These are phyloP conservation scores for Rostrohypoxylon terebratum DNA, from an alignment of 495 filamentous ascomycete genomes.

Conservation along the genomic window DNA sequence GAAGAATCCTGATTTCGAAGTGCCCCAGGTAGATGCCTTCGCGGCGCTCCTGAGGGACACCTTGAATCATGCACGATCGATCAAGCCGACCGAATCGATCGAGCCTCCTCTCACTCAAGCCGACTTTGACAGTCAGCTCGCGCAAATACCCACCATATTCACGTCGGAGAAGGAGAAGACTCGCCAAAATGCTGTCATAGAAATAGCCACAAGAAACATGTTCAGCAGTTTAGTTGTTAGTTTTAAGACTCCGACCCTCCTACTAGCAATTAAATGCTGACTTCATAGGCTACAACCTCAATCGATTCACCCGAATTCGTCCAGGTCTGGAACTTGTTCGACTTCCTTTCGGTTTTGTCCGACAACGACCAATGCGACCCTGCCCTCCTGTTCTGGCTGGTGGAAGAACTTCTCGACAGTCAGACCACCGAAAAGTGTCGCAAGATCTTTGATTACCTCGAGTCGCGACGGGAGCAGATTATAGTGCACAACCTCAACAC, in stretches of 20 bases:
- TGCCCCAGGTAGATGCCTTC: conserved; percentile 68
- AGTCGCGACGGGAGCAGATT: conserved; percentile 88
- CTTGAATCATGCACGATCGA: conserved; percentile 69
- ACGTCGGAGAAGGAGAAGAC: conserved; percentile 50
- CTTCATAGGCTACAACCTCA: conserved; percentile 69
- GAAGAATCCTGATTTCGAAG: conserved; percentile 57
- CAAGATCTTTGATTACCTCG: conserved; percentile 90
- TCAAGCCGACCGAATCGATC: conserved; percentile 74
- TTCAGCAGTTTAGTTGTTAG: conserved; percentile 82
- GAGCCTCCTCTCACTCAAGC: conserved; percentile 81
- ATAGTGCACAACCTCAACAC: conserved; percentile 86
- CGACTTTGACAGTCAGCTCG: conserved; percentile 64
- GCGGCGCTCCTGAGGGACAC: conserved; percentile 68
- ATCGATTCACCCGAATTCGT: conserved; percentile 82
- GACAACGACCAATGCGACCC: conserved; percentile 87
- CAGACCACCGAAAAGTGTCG: conserved; percentile 93
- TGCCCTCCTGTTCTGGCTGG: conserved; percentile 84
- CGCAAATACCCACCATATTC: conserved; percentile 55
- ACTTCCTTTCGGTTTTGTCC: conserved; percentile 86
- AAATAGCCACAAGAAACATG: conserved; percentile 79
- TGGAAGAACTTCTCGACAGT: conserved; percentile 95
- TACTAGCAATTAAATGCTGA: conserved; percentile 48
- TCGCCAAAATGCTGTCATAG: conserved; percentile 73
- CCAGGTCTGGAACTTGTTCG: conserved; percentile 90
- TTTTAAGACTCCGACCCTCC: conserved; percentile 22